A percentile compares a stretch with the other conserved stretches of the same genome.
These are phyloP conservation scores for Leavenworthia alabamica DNA, from an alignment of 345 rosid genomes.

Conservation along the genomic window DNA sequence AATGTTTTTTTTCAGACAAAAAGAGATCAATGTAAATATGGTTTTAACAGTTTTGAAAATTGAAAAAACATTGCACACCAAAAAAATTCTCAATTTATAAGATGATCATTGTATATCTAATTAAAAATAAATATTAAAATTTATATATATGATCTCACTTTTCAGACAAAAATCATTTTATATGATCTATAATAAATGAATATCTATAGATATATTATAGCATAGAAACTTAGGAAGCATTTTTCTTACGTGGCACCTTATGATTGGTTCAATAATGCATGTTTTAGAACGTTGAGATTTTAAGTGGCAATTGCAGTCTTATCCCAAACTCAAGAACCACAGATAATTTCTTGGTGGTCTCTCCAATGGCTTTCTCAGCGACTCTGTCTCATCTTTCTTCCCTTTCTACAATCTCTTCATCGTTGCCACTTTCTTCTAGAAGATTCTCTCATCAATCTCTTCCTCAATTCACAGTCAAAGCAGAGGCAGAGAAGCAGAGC, in stretches of 20 bases:
- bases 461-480: conserved; percentile 28
- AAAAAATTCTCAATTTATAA: neutral
- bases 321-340: conserved; percentile 10
- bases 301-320: conserved; percentile 13
- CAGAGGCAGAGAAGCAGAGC: conserved; percentile 47
- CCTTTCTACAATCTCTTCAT: conserved; percentile 31
- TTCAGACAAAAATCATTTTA: neutral
- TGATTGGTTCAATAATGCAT: neutral
- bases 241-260: conserved; percentile 9
- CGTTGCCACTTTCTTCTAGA: conserved; percentile 23
- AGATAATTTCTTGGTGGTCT: neutral
- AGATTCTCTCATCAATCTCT: conserved; percentile 21
- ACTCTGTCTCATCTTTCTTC: conserved; percentile 36
- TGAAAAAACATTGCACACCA: neutral
- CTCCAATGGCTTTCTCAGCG: conserved; percentile 59
- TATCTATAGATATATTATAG: neutral
- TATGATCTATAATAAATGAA: neutral
- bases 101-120: neutral
- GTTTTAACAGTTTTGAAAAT: neutral
- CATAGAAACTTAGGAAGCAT: neutral
- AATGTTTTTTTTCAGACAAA: neutral
- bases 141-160: neutral
- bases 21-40: neutral
- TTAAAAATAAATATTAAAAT: neutral
- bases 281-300: conserved; percentile 10